Evolutionary conservation across 2,329 filamentous ascomycete genomes (phyloP), one percentile per base, ranked within the genome.

Genomic region (Xylariaceae sp.): DNA sequence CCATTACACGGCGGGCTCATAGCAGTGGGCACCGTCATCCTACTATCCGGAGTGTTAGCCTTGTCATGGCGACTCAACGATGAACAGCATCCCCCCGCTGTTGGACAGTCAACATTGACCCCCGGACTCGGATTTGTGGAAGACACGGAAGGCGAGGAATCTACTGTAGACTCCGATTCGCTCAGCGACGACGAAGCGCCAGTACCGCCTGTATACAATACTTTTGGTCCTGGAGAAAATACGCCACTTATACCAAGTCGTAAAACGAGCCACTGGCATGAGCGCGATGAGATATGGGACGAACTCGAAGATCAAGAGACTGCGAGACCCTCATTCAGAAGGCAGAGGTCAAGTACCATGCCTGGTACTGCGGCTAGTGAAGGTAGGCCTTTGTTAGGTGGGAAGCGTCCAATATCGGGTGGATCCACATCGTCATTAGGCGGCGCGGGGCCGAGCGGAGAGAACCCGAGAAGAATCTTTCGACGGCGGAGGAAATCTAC

Each of bases 51-150:
- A 33, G 93, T 98, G 2, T 73, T 97, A 13, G 89, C 89, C 31
- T 73, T 98, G 3, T 96, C 90, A 26, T 97, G 93, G 91, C 83
- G 93, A 45, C 76, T 98, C 42, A 88, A 87, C 60, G 87, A 91
- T 56, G 84, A 85, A 51, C 82, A 83, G 54, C 78, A 74, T 51
- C 74, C 72, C 31, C 81, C 76, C 3, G 74, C 67, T 24, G 75
- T 77, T 35, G 72, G 77, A 2, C 77, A 82, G 60, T 88, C 85
- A 1, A 81, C 82, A 1, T 74, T 96, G 16, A 81, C 88, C 1
- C 89, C 90, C 2, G 89, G 89, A 4, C 76, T 96, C 43, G 89
- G 88, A 22, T 76, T 94, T 17, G 75, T 94, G 30, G 85, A 89
- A 44, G 81, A 85, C 39, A 79, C 78, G 2, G 71, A 79, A 39